These are phyloP conservation scores for Bocquillonia castaneifolia DNA, from an alignment of 441 rosid species.

Conservation along the genomic window DNA sequence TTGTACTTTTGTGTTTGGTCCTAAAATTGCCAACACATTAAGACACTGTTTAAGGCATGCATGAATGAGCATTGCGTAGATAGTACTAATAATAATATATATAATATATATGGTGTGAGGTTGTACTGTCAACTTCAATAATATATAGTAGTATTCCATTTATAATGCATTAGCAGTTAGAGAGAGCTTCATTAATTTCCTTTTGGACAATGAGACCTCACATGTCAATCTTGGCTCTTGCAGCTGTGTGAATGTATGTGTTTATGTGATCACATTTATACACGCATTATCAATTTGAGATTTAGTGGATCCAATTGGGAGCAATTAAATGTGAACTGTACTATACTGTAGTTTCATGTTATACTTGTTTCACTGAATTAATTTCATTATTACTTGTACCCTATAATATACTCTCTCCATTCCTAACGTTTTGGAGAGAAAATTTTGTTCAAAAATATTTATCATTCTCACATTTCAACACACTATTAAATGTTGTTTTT, in stretches of 20 bases:
- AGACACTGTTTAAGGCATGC: background rate
- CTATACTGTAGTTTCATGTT: background rate
- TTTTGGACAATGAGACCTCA: background rate
- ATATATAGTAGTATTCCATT: too few species aligned
- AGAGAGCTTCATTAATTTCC: too few species aligned
- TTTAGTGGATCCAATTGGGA: background rate
- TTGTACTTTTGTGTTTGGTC: background rate
- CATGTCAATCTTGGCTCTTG: background rate
- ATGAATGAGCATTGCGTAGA: background rate
- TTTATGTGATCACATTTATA: background rate
- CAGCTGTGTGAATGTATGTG: background rate
- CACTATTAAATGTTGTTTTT: too few species aligned
- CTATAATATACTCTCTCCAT: too few species aligned
- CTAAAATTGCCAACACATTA: conserved; percentile 1
- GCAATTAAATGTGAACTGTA: background rate
- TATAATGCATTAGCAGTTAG: background rate
- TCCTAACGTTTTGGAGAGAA: too few species aligned
- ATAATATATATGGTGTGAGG: background rate
- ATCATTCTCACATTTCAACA: too few species aligned
- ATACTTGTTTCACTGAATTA: background rate
- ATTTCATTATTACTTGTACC: too few species aligned
- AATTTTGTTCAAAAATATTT: too few species aligned
- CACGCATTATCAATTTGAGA: background rate
- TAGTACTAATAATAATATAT: background rate
- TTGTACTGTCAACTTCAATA: background rate